Evolutionary conservation across 768 basidiomycete genomes (phyloP).

Genomic region (Leccinum subgranulosum): DNA sequence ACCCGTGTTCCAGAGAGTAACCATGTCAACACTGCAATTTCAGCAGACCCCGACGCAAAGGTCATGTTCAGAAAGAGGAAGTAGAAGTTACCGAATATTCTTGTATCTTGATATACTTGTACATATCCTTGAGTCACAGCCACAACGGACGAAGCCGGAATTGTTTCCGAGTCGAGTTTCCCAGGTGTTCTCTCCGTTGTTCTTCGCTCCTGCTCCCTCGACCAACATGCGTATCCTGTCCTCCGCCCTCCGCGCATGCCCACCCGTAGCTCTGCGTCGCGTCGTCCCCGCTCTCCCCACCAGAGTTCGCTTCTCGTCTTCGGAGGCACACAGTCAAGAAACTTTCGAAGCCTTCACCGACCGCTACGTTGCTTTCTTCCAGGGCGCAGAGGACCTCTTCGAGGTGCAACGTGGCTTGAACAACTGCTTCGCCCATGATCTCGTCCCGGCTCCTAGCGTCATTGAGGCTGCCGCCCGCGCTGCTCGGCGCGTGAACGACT

Average conservation of each 20-base stretch:
- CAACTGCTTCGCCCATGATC: slow-evolving; percentile 99
- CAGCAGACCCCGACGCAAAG: not conserved
- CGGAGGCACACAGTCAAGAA: slow-evolving; percentile 77
- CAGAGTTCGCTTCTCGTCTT: slow-evolving; percentile 35
- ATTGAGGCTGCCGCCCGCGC: slow-evolving; percentile 87
- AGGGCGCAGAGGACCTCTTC: slow-evolving; percentile 90
- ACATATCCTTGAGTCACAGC: slow-evolving; percentile 12
- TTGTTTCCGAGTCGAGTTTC: slow-evolving; percentile 5
- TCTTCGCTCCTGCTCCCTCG: slow-evolving; percentile 2
- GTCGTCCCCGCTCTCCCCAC: slow-evolving; percentile 43
- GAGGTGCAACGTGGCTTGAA: slow-evolving; percentile 99
- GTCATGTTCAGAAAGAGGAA: not conserved
- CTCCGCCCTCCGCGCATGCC: slow-evolving; percentile 62
- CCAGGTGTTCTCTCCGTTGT: slow-evolving; percentile 2
- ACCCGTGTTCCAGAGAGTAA: not conserved
- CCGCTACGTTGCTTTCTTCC: slow-evolving; percentile 93
- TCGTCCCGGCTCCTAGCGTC: slow-evolving; percentile 82
- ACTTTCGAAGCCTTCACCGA: slow-evolving; percentile 91
- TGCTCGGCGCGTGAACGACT: slow-evolving; percentile 91
- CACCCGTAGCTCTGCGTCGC: slow-evolving; percentile 40
- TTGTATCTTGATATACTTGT: not conserved
- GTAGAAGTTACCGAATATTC: not conserved
- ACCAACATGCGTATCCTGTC: slow-evolving; percentile 58
- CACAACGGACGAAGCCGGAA: slow-evolving; percentile 20
- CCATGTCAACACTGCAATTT: not conserved